These are phyloP conservation scores for Naganishia onofrii DNA, from an alignment of 768 basidiomycete species.

Conservation along the genomic window DNA sequence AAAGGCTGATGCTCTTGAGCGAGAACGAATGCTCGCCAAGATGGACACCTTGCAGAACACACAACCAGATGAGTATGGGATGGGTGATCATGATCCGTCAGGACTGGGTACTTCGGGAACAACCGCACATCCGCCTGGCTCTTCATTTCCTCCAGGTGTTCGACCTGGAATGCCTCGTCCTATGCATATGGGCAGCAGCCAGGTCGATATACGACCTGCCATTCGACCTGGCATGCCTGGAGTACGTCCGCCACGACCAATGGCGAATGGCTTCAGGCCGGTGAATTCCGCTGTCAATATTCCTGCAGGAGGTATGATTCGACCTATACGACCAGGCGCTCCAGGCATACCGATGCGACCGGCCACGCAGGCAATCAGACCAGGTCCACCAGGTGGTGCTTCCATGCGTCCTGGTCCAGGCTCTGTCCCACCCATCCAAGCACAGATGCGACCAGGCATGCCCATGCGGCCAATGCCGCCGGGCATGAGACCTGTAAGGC, in stretches of 20 bases:
- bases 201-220: constrained; percentile 1
- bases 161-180: constrained; percentile 14
- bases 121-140: background rate
- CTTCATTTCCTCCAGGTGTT: background rate
- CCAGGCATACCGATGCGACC: constrained; percentile 4
- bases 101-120: background rate
- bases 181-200: background rate
- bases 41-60: constrained; percentile 16
- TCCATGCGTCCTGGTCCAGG: constrained; percentile 16
- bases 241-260: constrained; percentile 17
- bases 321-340: constrained; percentile 1
- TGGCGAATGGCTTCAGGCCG: constrained; percentile 17
- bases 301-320: background rate
- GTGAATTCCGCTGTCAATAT: background rate
- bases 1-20: constrained; percentile 20
- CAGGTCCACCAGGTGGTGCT: background rate
- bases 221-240: constrained; percentile 19
- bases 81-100: background rate
- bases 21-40: constrained; percentile 21
- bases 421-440: constrained; percentile 10
- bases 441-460: constrained; percentile 19
- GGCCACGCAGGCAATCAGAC: background rate
- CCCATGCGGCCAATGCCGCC: constrained; percentile 12
- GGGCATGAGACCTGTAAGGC: constrained; percentile 11
- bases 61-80: background rate